Conservation (phyloP, 2,329 filamentous ascomycete species). For the Geosmithia morbida region DNA sequence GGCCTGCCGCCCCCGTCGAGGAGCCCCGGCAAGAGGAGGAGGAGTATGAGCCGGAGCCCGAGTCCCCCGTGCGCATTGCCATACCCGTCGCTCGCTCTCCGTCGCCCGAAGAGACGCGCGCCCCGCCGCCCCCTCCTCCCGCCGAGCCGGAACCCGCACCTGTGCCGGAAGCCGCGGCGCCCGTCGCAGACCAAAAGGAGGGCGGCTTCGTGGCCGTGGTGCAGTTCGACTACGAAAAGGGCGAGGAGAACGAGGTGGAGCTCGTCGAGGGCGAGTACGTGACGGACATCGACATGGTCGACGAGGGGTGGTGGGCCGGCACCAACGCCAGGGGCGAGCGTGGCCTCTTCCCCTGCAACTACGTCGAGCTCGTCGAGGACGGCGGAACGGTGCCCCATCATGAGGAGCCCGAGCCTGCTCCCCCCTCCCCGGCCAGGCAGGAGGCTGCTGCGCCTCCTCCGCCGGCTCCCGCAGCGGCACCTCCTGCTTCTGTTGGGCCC, state of each 20-base stretch:
- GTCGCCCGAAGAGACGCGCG: slow-evolving; percentile 26
- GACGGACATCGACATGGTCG: slow-evolving; percentile 90
- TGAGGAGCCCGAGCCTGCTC: slow-evolving; percentile 5
- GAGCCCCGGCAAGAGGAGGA: slow-evolving; percentile 43
- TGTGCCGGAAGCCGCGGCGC: slow-evolving; percentile 14
- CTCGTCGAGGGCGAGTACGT: slow-evolving; percentile 79
- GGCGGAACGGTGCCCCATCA: slow-evolving; percentile 11
- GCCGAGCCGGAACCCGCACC: slow-evolving; percentile 40
- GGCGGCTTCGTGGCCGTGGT: slow-evolving; percentile 62
- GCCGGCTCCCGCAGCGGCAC: slow-evolving; percentile 15
- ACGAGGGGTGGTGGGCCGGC: slow-evolving; percentile 98
- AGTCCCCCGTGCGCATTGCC: slow-evolving; percentile 72
- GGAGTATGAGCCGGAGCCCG: slow-evolving; percentile 31
- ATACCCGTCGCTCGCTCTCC: slow-evolving; percentile 63
- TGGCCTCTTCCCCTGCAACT: slow-evolving; percentile 93
- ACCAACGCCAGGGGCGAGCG: slow-evolving; percentile 72
- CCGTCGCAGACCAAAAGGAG: slow-evolving; percentile 18
- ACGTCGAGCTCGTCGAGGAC: slow-evolving; percentile 68
- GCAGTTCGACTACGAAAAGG: slow-evolving; percentile 94
- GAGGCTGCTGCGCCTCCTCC: slow-evolving; percentile 8
- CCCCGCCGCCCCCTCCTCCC: slow-evolving; percentile 46
- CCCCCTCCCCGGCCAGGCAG: too few relatives aligned
- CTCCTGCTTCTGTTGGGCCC: slow-evolving; percentile 24
- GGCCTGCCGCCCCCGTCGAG: slow-evolving; percentile 34
- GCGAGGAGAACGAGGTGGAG: slow-evolving; percentile 93